Percentiles rank a stretch among this genome's conserved stretches.
These are phyloP conservation scores for Quercus phellos DNA, from an alignment of 331 rosid species.

Conservation along the genomic window DNA sequence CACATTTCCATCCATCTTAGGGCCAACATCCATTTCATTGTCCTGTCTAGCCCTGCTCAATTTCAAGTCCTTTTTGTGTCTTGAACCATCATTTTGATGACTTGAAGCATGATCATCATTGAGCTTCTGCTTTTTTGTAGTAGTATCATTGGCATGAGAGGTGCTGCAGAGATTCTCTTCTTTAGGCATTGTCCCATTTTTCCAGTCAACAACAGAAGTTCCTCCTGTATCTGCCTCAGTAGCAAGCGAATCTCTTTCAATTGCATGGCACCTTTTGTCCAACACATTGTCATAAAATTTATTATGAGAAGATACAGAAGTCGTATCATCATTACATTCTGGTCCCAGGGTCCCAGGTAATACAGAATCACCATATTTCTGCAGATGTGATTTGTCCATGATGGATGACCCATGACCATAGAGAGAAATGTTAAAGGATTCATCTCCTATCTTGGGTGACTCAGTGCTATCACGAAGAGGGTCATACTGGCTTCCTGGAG, in stretches of 20 bases:
- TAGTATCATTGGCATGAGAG: constrained; percentile 25
- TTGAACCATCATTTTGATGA: constrained; percentile 42
- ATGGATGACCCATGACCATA: constrained; percentile 40
- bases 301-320: constrained; percentile 77
- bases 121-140: constrained; percentile 27
- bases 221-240: constrained; percentile 58
- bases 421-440: constrained; percentile 52
- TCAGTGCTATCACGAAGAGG: constrained; percentile 72
- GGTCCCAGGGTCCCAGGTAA: constrained; percentile 45
- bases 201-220: constrained; percentile 35
- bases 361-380: constrained; percentile 35
- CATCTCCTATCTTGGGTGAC: constrained; percentile 60
- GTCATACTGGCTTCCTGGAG: constrained; percentile 57
- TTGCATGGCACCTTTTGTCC: constrained; percentile 32
- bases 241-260: constrained; percentile 38
- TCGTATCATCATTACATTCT: constrained; percentile 53
- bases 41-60: constrained; percentile 35
- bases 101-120: constrained; percentile 25
- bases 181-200: constrained; percentile 36
- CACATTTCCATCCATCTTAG: constrained; percentile 32
- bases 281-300: constrained; percentile 41
- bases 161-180: constrained; percentile 33
- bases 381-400: constrained; percentile 32
- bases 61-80: constrained; percentile 37
- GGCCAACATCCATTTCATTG: constrained; percentile 46